Base-by-base conservation (phyloP, 306 rosid species). In the Malus orientalis region DNA sequence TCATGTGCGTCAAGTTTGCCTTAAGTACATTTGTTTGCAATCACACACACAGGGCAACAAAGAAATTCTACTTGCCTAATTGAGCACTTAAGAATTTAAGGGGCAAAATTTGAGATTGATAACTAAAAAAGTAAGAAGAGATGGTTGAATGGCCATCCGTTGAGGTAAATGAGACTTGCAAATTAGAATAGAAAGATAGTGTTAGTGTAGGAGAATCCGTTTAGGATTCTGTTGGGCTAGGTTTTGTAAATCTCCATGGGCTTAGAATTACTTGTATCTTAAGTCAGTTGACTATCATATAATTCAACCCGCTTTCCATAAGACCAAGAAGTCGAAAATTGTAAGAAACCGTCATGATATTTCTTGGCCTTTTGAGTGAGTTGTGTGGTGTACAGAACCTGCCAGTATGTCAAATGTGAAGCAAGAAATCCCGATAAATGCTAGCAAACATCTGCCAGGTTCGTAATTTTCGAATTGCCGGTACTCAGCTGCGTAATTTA, bases 301-400 rank as follows among this genome's bases (percentile, higher is more conserved):
- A 51, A 80, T 44, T 59, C 70, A 87, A 90, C 98, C 93, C 91
- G 90, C 80, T 81, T 83, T 83, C 85, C 89, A 22, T 69, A 78
- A 76, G 89, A 85, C 79, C 96, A 91, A 22, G 68, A 63, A 80
- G 77, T 38, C 49, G 82, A 75, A 61, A 85, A 86, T 70, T 70
- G 85, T 74, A 93, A 68, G 74, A 91, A 88, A 61, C 96, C 98
- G 80, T 86, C 94, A 78, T 90, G 97, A 86, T 82, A 91, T 84
- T 86, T 93, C 92, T 93, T 93, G 72, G 93, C 87, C 85, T 84
- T 93, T 77, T 93, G 96, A 80, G 89, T 90, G 78, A 93, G 16
- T 75, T 93, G 93, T 61, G 92, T 76, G 25, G 98, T 91, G 89
- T 93, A 90, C 68, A 93, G 76, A 65, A 84, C 94, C 83, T 84